Conservation (phyloP, 2,329 filamentous ascomycete species). For the Colletotrichum liriopes region DNA sequence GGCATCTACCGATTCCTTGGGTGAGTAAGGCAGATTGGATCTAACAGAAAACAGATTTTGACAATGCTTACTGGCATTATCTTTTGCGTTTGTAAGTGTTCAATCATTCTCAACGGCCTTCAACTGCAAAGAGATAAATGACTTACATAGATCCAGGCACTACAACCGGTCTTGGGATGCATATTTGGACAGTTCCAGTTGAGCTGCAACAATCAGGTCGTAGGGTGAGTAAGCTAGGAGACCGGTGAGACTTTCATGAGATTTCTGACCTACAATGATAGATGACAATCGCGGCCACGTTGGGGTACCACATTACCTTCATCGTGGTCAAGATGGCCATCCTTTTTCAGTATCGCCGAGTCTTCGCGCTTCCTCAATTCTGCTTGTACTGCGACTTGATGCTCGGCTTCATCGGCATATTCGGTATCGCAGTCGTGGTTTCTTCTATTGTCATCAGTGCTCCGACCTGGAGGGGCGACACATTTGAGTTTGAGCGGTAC, state of each 20-base stretch:
- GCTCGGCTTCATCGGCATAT: slow-evolving; percentile 23
- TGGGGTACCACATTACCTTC: slow-evolving; percentile 28
- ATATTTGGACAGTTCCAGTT: slow-evolving; percentile 20
- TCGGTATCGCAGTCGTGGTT: slow-evolving; percentile 25
- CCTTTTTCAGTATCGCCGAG: slow-evolving; percentile 29
- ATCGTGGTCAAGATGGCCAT: slow-evolving; percentile 33
- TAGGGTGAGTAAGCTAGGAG: background rate
- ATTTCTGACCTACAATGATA: background rate
- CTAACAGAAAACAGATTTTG: slow-evolving; percentile 2
- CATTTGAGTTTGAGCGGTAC: slow-evolving; percentile 14
- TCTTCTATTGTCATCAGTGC: slow-evolving; percentile 19
- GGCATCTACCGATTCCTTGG: background rate
- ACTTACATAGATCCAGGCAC: slow-evolving; percentile 16
- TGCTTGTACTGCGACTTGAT: slow-evolving; percentile 18
- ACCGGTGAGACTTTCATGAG: no score
- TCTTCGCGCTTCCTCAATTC: slow-evolving; percentile 17
- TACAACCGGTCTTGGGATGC: slow-evolving; percentile 10
- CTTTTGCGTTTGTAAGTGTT: slow-evolving; percentile 17
- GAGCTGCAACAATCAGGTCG: slow-evolving; percentile 18
- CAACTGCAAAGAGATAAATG: no score
- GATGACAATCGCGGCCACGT: slow-evolving; percentile 14
- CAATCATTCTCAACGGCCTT: no score
- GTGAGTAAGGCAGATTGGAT: no score
- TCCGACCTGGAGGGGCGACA: slow-evolving; percentile 28
- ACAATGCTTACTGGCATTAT: slow-evolving; percentile 7